phyloP scores from a whole-genome alignment of 1,139 yeast species.

The Protomyces pachydermus region DNA sequence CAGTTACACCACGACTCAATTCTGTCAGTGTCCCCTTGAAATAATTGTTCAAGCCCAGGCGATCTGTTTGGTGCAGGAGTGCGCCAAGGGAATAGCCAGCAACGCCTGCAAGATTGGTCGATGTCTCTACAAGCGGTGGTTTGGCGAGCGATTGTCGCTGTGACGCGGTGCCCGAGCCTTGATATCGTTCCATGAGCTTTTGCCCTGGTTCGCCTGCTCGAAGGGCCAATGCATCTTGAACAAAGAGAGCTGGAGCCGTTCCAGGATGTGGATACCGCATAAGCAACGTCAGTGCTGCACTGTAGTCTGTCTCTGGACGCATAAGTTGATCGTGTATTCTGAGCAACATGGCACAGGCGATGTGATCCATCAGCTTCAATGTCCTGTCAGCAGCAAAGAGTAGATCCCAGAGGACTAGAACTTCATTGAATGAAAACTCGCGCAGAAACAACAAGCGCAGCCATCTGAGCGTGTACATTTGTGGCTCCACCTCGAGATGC shows the following conservation, averaged over 20 bases:
- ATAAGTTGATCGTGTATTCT: constrained; percentile 35
- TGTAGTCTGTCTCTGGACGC: constrained; percentile 32
- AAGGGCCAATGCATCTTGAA: constrained; percentile 37
- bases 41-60: constrained; percentile 13
- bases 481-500: constrained; percentile 51
- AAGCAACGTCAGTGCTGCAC: constrained; percentile 38
- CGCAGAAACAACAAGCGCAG: constrained; percentile 50
- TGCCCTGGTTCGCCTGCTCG: constrained; percentile 33
- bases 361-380: constrained; percentile 39
- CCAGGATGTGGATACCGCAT: constrained; percentile 38
- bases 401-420: constrained; percentile 41
- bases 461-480: constrained; percentile 58
- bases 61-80: constrained; percentile 18
- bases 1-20: constrained; percentile 8
- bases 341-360: constrained; percentile 39
- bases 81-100: constrained; percentile 5
- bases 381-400: constrained; percentile 38
- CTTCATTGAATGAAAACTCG: constrained; percentile 43
- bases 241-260: constrained; percentile 33
- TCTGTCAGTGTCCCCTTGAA: constrained; percentile 17
- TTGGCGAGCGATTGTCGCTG: background rate
- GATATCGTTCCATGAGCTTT: constrained; percentile 36
- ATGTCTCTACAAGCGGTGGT: constrained; percentile 28
- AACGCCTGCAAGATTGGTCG: constrained; percentile 31
- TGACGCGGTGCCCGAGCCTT: constrained; percentile 30